Evolutionary conservation across 2,329 filamentous ascomycete species (phyloP), one percentile per base, ranked within the genome.

Genomic region (Nemania sp.): DNA sequence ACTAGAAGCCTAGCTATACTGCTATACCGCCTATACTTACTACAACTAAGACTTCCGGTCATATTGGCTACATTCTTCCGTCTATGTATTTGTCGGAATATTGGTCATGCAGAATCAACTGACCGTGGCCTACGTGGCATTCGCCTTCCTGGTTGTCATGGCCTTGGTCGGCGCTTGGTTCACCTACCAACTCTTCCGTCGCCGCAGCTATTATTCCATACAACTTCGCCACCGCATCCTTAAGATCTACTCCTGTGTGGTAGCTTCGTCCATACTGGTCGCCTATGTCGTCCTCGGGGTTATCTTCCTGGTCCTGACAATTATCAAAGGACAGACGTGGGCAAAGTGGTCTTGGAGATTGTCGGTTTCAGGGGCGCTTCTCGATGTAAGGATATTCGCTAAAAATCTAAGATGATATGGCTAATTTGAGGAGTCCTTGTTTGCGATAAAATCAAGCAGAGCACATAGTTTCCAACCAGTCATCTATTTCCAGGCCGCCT

Each of bases 261-360:
- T 29, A 1, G 43, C 53, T 22, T 18, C n/a, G 4, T 13, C 27
- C 3, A 10, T 32, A 4, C 29, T 51, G 3, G 7, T 53, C 7
- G 13, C 22, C n/a, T 68, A 61, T 24, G 24, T 64, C 6, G 10
- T 22, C 0, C 35, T 64, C 0, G 55, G 49, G 11, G 38, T 45
- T 4, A 20, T 18, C 10, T 27, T 68, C 18, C 32, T 68, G 3
- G 8, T 32, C 18, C 29, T 61, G 2, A 47, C 56, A 2, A 43
- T 24, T 4, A 32, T 13, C n/a, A 22, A 57, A 3, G 66, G 51
- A 29, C 4, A 10, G 3, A 24, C 1, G 3, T 68, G 56, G 60
- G 56, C 43, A 35, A 45, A 61, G n/a, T 64, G 60, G 60, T 68
- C 56, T 20, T 68, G 66, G 66, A 64, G 66, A 61, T 68, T 55